These are phyloP conservation scores for Beauveria caledonica DNA, from an alignment of 2,329 filamentous ascomycete species.

Conservation along the genomic window DNA sequence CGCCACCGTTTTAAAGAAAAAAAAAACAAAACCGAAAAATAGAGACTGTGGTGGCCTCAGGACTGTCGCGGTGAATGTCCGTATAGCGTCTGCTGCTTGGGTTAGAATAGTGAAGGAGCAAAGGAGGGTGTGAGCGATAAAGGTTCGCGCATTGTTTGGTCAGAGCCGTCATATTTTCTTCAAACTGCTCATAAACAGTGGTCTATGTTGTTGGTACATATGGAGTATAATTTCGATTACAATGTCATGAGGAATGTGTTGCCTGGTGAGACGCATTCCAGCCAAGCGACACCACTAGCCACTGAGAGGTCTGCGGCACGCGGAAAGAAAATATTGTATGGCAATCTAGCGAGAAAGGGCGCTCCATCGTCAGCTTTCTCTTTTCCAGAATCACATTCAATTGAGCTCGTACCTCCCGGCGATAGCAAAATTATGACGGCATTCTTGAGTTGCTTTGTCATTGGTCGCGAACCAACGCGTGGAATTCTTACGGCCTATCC, in stretches of 20 bases:
- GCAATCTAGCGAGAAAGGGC: too few species aligned
- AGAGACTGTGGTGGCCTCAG: background rate
- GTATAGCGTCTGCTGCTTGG: background rate
- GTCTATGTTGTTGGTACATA: background rate
- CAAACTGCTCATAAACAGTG: constrained; percentile 4
- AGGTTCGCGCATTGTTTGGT: background rate
- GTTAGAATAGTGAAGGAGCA: background rate
- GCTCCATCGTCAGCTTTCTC: background rate
- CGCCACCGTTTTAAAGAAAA: background rate
- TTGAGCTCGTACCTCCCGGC: background rate
- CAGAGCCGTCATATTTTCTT: background rate
- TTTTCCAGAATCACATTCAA: background rate
- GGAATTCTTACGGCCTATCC: background rate
- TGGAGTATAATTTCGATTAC: constrained; percentile 19
- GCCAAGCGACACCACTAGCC: constrained; percentile 9
- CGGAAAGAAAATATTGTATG: background rate
- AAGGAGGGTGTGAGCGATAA: background rate
- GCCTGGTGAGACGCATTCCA: constrained; percentile 30
- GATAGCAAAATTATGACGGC: background rate
- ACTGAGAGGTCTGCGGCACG: background rate
- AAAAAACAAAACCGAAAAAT: background rate
- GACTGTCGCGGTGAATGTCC: background rate
- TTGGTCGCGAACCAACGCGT: background rate
- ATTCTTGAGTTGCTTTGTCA: background rate
- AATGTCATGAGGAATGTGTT: constrained; percentile 32